phyloP scores from a whole-genome alignment of 2,329 filamentous ascomycete genomes.

The Calonectria honghensis region DNA sequence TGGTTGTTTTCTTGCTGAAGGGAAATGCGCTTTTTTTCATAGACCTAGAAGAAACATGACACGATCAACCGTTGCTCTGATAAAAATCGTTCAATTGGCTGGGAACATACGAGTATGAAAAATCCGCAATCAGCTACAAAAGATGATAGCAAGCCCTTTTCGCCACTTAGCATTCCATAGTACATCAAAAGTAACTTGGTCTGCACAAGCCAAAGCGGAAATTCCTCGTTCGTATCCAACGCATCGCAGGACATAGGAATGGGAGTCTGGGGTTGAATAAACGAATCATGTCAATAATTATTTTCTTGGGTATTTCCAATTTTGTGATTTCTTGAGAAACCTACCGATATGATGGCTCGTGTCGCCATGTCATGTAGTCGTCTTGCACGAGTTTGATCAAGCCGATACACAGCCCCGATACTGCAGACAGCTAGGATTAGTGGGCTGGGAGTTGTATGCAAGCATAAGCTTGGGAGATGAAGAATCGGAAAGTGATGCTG shows the following conservation, averaged over 20 bases:
- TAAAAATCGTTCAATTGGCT: neutral
- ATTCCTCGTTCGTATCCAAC: neutral
- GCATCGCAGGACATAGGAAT: too few relatives aligned
- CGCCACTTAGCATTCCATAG: neutral
- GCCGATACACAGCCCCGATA: neutral
- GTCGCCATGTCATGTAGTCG: slow-evolving; percentile 11
- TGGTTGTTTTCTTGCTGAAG: neutral
- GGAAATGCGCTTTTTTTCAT: neutral
- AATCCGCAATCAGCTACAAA: neutral
- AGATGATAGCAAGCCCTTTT: neutral
- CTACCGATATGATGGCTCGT: neutral
- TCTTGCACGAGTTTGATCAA: neutral
- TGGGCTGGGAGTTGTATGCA: neutral
- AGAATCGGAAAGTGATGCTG: neutral
- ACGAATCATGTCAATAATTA: neutral
- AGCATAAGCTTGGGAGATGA: slow-evolving; percentile 5
- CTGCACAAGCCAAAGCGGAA: slow-evolving; percentile 17
- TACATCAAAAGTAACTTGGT: slow-evolving; percentile 3
- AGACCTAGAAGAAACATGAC: neutral
- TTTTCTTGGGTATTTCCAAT: neutral
- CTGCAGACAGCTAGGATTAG: neutral
- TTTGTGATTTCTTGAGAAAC: neutral
- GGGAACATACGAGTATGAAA: neutral
- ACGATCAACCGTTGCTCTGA: neutral
- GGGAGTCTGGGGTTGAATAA: neutral